These are phyloP conservation scores for Sporothrix variecibatus DNA, from an alignment of 2,329 filamentous ascomycete species.

Conservation along the genomic window DNA sequence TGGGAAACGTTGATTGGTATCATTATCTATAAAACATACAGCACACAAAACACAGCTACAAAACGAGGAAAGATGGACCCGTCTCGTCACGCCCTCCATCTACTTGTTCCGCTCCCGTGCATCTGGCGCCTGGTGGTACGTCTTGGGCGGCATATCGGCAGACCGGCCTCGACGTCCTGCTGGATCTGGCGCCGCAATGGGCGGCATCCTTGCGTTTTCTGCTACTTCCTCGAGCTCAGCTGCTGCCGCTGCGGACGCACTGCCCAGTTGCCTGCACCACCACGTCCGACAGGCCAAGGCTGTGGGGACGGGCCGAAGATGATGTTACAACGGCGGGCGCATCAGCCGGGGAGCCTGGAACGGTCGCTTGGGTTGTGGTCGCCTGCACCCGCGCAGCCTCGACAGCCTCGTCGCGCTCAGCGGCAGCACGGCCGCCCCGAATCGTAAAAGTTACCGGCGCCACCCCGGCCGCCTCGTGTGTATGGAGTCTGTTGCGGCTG, in stretches of 20 bases:
- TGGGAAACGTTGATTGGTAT: conserved; percentile 2
- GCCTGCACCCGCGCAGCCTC: conserved; percentile 36
- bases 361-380: not conserved
- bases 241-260: conserved; percentile 33
- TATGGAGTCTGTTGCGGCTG: conserved; percentile 38
- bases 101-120: conserved; percentile 26
- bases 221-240: conserved; percentile 38
- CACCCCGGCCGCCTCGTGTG: conserved; percentile 57
- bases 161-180: conserved; percentile 50
- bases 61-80: too few species aligned
- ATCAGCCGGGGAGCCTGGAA: conserved; percentile 38
- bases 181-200: conserved; percentile 46
- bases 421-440: conserved; percentile 39
- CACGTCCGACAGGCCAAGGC: conserved; percentile 45
- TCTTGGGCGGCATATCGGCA: conserved; percentile 51
- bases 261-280: conserved; percentile 60
- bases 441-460: conserved; percentile 61
- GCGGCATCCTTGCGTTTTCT: conserved; percentile 40
- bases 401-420: conserved; percentile 41
- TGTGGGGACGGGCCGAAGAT: conserved; percentile 29
- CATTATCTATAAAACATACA: not conserved
- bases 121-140: conserved; percentile 38
- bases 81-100: not conserved
- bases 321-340: not conserved
- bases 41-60: not conserved